These are phyloP conservation scores for Solanum rostratum DNA, from an alignment of 257 asterid species.

Conservation along the genomic window DNA sequence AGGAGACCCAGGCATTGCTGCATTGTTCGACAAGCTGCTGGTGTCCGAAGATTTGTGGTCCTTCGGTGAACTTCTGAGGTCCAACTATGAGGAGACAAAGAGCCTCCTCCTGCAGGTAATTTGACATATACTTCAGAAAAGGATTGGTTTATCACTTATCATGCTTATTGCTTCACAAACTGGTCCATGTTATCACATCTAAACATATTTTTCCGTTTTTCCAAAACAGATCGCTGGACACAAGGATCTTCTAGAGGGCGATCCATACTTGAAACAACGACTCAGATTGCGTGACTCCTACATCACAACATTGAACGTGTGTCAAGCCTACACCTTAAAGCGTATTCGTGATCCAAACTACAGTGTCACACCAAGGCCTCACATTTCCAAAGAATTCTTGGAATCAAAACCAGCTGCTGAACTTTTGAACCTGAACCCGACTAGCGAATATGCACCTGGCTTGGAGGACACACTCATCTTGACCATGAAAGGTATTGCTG, in stretches of 20 bases:
- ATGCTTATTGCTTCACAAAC: background rate
- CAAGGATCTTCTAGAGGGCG: conserved; percentile 43
- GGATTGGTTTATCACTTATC: background rate
- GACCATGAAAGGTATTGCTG: conserved; percentile 56
- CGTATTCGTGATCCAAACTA: conserved; percentile 32
- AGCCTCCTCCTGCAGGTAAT: conserved; percentile 31
- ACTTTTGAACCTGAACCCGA: conserved; percentile 29
- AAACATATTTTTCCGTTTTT: background rate
- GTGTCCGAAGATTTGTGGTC: conserved; percentile 37
- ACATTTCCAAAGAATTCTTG: conserved; percentile 24
- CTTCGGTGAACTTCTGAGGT: conserved; percentile 30
- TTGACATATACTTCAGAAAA: background rate
- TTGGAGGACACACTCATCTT: conserved; percentile 43
- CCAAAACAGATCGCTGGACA: conserved; percentile 31
- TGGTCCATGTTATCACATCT: background rate
- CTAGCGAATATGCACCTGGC: conserved; percentile 44
- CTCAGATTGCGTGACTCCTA: conserved; percentile 34
- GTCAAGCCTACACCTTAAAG: conserved; percentile 40
- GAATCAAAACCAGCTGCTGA: conserved; percentile 32
- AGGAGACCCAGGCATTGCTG: conserved; percentile 45
- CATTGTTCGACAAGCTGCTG: conserved; percentile 34
- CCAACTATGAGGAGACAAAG: conserved; percentile 29
- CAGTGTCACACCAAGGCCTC: conserved; percentile 31
- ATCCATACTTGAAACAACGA: conserved; percentile 37
- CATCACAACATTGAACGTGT: conserved; percentile 36